phyloP scores from a whole-genome alignment of 164 flowering plant species.

The Tetrastigma voinierianum region DNA sequence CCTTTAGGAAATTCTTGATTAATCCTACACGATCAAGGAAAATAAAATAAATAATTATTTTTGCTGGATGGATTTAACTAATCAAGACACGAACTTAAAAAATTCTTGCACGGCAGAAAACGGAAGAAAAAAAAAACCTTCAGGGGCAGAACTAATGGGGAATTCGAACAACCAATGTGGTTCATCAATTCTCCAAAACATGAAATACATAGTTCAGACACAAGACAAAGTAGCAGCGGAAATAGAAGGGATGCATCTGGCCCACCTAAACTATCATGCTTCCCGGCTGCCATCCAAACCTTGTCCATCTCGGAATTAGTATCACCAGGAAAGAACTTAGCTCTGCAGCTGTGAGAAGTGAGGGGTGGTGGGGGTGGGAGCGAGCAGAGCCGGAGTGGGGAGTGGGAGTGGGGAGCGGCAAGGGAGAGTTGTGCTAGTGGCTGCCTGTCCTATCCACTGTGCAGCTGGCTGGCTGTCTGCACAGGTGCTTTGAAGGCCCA shows the following conservation, averaged over 20 bases:
- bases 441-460: too few relatives aligned
- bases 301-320: slow-evolving; percentile 43
- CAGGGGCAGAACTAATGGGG: not conserved
- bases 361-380: slow-evolving; percentile 59
- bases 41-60: too few relatives aligned
- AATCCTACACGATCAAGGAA: too few relatives aligned
- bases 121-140: not conserved
- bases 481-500: too few relatives aligned
- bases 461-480: too few relatives aligned
- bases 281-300: slow-evolving; percentile 60
- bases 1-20: too few relatives aligned
- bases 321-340: slow-evolving; percentile 43
- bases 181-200: too few relatives aligned
- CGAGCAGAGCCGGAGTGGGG: too few relatives aligned
- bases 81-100: too few relatives aligned
- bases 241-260: slow-evolving; percentile 41
- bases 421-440: slow-evolving; percentile 50
- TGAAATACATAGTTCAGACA: not conserved
- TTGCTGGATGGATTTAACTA: too few relatives aligned
- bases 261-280: slow-evolving; percentile 40
- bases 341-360: slow-evolving; percentile 39
- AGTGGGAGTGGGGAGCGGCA: slow-evolving; percentile 37
- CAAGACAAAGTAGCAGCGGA: not conserved
- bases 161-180: not conserved
- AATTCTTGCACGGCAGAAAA: too few relatives aligned